Evolutionary conservation across 352 stramenopile genomes (phyloP).

Genomic region (Phytopythium cucurbitacearum): DNA sequence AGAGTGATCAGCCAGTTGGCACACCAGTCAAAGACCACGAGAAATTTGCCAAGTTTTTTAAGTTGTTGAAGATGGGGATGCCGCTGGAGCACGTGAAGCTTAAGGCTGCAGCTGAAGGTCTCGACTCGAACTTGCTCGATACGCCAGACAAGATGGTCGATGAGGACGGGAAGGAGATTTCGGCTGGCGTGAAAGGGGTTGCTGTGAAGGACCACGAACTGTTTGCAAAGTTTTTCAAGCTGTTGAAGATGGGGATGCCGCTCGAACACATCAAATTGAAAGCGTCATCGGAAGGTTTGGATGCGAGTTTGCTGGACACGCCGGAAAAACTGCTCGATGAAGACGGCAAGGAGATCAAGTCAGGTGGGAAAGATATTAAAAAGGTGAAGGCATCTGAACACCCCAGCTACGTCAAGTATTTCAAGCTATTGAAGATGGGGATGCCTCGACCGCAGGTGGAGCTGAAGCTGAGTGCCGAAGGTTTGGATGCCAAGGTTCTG

Average conservation of each 20-base stretch:
- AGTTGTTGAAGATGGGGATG: constrained; percentile 83
- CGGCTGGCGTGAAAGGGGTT: constrained; percentile 16
- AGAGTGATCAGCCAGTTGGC: not conserved
- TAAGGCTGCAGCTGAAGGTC: constrained; percentile 75
- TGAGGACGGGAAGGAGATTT: constrained; percentile 35
- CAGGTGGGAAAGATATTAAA: constrained; percentile 9
- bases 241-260: constrained; percentile 86
- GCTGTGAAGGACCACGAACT: constrained; percentile 58
- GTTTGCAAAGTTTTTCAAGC: constrained; percentile 92
- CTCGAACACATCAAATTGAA: constrained; percentile 89
- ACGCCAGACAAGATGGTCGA: constrained; percentile 55
- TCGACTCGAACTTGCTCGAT: constrained; percentile 86
- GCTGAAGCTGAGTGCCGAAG: constrained; percentile 90
- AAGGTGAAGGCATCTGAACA: constrained; percentile 72
- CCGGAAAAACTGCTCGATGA: constrained; percentile 56
- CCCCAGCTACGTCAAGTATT: constrained; percentile 91
- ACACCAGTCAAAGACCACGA: constrained; percentile 2
- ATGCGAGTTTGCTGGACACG: constrained; percentile 53
- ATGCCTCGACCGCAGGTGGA: constrained; percentile 91
- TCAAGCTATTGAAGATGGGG: constrained; percentile 95
- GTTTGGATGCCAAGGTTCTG: constrained; percentile 86
- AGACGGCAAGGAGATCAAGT: constrained; percentile 42
- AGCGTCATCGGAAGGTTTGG: constrained; percentile 54
- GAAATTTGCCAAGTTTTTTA: constrained; percentile 53
- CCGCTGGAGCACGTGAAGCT: constrained; percentile 74